A percentile compares a stretch with the other conserved stretches of the same genome.
These are phyloP conservation scores for Tulasnella sp. DNA, from an alignment of 768 basidiomycete species.

Conservation along the genomic window DNA sequence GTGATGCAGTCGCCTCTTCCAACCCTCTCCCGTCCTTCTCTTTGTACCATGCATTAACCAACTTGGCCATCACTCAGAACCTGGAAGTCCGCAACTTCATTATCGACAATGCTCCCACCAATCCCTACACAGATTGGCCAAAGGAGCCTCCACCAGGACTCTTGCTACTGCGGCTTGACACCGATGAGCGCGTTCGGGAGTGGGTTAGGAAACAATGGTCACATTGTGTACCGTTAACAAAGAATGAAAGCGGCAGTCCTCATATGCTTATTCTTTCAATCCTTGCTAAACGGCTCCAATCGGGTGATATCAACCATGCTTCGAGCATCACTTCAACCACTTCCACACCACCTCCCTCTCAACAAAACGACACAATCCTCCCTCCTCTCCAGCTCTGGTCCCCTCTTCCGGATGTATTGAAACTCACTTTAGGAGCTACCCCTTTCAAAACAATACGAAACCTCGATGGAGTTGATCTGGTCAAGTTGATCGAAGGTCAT, in stretches of 20 bases:
- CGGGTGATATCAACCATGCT: not conserved
- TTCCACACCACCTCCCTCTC: not conserved
- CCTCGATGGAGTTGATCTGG: not conserved
- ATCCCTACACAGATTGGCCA: constrained; percentile 39
- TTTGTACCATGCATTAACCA: constrained; percentile 50
- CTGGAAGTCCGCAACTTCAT: constrained; percentile 34
- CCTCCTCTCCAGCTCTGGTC: not conserved
- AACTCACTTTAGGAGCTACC: not conserved
- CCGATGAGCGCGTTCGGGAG: constrained; percentile 25
- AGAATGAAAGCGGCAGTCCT: not conserved
- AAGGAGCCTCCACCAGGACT: constrained; percentile 46
- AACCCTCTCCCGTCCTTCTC: constrained; percentile 34
- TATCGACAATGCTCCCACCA: constrained; percentile 28
- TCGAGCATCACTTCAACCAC: not conserved
- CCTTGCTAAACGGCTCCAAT: constrained; percentile 5
- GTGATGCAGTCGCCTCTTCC: constrained; percentile 21
- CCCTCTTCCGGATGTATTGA: not conserved
- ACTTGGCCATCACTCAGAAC: constrained; percentile 44
- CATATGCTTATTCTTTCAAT: not conserved
- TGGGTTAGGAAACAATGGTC: not conserved
- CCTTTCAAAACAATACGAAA: not conserved
- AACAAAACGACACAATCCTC: not conserved
- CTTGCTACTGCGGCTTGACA: constrained; percentile 44
- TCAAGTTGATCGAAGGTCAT: constrained; percentile 41
- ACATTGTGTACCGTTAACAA: not conserved